Evolutionary conservation across 306 rosid genomes (phyloP), one percentile per base, ranked within the genome.

Genomic region (Macrotyloma uniflorum): DNA sequence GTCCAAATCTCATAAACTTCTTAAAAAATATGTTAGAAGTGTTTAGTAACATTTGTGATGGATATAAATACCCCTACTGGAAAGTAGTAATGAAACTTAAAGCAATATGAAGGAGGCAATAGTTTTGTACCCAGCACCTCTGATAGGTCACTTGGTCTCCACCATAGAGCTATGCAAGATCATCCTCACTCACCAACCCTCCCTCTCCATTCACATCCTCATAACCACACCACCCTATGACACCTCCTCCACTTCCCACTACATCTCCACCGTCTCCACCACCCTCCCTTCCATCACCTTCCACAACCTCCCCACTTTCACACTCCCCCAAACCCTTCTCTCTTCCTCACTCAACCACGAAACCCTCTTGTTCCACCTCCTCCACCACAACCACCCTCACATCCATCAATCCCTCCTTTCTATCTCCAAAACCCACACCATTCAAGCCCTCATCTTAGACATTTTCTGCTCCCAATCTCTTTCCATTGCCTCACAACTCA

Each of bases 91-190:
- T 67, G 8, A n/a, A n/a, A n/a, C n/a, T n/a, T n/a, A n/a, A n/a
- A n/a, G n/a, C n/a, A n/a, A n/a, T n/a, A n/a, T n/a, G n/a, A n/a
- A n/a, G n/a, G 84, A 76, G 8, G 87, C 87, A 0, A 13, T 84
- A 19, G 84, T 86, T 78, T 62, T 86, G 6, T 86, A 83, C 79
- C 86, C 90, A 23, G 19, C 80, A 8, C 84, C 90, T 11, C 47
- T 74, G 0, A 74, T 79, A 8, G 84, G 87, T n/a, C 90, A 83
- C 50, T 26, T 86, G 26, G 58, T 86, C 8, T 51, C 90, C 55
- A 81, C 76, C 78, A 76, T 81, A 4, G 87, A 86, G 71, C 74
- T 83, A 9, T 87, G 86, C 66, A 83, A 70, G 30, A 46, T 83
- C 77, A 77, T 86, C 16, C 72, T 84, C 15, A 22, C 77, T 19